Conservation (phyloP, 1,284 basidiomycete genomes). For the Apiotrichum mycotoxinovorans region DNA sequence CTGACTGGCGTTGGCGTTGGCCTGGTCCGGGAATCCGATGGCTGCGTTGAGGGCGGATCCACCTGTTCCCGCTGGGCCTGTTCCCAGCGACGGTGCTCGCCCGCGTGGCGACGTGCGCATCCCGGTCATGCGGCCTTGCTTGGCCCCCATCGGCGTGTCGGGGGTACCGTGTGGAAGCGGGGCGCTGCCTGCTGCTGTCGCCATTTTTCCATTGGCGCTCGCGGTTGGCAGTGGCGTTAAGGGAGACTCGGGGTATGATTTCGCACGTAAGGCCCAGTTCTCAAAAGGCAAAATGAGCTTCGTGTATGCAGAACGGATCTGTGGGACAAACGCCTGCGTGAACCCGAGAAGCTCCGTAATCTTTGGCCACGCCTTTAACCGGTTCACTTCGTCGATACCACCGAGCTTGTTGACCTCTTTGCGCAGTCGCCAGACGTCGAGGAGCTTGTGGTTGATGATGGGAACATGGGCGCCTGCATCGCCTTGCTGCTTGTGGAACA, state of each 20-base stretch:
- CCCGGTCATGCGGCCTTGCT: slow-evolving; percentile 12
- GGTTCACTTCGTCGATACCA: slow-evolving; percentile 74
- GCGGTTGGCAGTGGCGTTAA: slow-evolving; percentile 2
- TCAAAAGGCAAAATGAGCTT: slow-evolving; percentile 93
- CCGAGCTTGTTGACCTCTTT: slow-evolving; percentile 86
- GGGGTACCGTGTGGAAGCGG: background rate
- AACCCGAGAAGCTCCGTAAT: slow-evolving; percentile 78
- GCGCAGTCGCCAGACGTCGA: slow-evolving; percentile 89
- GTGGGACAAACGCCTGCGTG: slow-evolving; percentile 54
- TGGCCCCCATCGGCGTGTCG: slow-evolving; percentile 26
- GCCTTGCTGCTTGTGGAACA: slow-evolving; percentile 84
- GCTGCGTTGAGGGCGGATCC: slow-evolving; percentile 7
- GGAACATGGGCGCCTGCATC: slow-evolving; percentile 83
- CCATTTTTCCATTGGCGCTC: slow-evolving; percentile 15
- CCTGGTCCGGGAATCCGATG: slow-evolving; percentile 4
- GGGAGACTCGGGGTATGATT: slow-evolving; percentile 49
- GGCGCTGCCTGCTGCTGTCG: slow-evolving; percentile 13
- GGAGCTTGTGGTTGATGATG: slow-evolving; percentile 81
- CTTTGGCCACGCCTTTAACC: slow-evolving; percentile 77
- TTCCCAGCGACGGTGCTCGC: background rate
- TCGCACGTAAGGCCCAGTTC: slow-evolving; percentile 73
- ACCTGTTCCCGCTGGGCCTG: background rate
- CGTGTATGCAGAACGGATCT: slow-evolving; percentile 84
- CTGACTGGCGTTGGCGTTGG: background rate
- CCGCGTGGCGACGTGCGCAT: slow-evolving; percentile 16